These are phyloP conservation scores for Polygonum maritimum DNA, from an alignment of 148 eudicot species.

Conservation along the genomic window DNA sequence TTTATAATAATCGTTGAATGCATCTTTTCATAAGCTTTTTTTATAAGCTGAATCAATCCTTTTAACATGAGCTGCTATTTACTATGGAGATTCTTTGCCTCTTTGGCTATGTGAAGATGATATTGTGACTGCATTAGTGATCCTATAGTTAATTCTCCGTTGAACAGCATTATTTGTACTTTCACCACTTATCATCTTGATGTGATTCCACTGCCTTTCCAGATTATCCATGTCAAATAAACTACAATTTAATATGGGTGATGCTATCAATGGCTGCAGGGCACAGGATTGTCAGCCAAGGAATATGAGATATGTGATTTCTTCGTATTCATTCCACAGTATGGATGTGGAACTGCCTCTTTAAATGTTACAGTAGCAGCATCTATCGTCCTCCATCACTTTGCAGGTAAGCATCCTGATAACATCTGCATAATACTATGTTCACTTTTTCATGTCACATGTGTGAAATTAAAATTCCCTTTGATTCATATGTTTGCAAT, in stretches of 20 bases:
- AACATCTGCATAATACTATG: background rate
- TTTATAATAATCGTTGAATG: background rate
- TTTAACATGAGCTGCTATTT: background rate
- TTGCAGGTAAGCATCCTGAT: constrained; percentile 44
- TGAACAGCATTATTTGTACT: background rate
- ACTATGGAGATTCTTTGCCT: background rate
- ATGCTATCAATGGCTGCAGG: constrained; percentile 31
- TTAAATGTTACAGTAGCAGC: constrained; percentile 93
- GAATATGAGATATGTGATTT: constrained; percentile 92
- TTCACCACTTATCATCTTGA: background rate
- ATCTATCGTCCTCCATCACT: constrained; percentile 91
- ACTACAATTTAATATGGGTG: background rate
- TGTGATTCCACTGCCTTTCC: background rate
- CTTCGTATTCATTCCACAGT: constrained; percentile 92
- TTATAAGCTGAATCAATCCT: background rate
- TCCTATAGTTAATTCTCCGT: background rate
- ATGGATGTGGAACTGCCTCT: constrained; percentile 98
- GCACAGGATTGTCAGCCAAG: constrained; percentile 83
- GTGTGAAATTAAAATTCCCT: background rate
- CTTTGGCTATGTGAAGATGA: background rate
- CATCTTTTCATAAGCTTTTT: background rate
- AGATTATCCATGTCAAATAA: background rate
- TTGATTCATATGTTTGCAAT: background rate
- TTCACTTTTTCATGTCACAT: background rate
- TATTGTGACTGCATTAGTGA: background rate